These are phyloP conservation scores for Vitis riparia DNA, from an alignment of 164 flowering plant genomes.

Conservation along the genomic window DNA sequence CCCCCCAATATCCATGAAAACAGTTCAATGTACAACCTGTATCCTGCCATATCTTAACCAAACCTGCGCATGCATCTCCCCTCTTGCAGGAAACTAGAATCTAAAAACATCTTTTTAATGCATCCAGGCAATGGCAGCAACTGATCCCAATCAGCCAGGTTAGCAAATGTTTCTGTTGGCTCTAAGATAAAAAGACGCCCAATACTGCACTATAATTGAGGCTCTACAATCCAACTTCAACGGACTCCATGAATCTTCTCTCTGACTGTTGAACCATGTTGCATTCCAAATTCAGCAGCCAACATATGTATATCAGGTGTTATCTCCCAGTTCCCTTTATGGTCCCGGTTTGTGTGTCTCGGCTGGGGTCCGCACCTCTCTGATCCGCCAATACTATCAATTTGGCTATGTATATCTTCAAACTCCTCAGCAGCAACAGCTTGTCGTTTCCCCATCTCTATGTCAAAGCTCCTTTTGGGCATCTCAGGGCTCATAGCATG, in stretches of 20 bases:
- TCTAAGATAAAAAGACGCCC: not conserved
- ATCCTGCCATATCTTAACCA: no score
- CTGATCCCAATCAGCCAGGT: not conserved
- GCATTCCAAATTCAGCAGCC: slow-evolving; percentile 29
- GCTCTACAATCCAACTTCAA: not conserved
- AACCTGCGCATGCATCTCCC: no score
- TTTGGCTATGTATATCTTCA: slow-evolving; percentile 59
- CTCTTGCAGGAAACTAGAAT: no score
- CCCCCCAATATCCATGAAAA: no score
- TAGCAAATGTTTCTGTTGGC: not conserved
- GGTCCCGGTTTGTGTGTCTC: slow-evolving; percentile 34
- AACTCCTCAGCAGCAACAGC: slow-evolving; percentile 59
- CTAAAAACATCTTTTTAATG: no score
- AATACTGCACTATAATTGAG: no score
- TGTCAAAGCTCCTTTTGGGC: slow-evolving; percentile 48
- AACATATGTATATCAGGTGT: slow-evolving; percentile 39
- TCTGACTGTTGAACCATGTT: slow-evolving; percentile 14
- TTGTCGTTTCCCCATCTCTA: slow-evolving; percentile 57
- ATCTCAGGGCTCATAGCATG: slow-evolving; percentile 40
- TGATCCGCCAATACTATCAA: slow-evolving; percentile 36
- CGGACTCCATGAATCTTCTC: slow-evolving; percentile 13
- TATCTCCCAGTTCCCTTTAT: slow-evolving; percentile 49
- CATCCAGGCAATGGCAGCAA: not conserved
- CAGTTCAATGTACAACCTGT: no score
- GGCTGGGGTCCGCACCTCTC: slow-evolving; percentile 40